Base-by-base conservation (phyloP, 2,329 filamentous ascomycete species). In the Fusarium kyushuense region DNA sequence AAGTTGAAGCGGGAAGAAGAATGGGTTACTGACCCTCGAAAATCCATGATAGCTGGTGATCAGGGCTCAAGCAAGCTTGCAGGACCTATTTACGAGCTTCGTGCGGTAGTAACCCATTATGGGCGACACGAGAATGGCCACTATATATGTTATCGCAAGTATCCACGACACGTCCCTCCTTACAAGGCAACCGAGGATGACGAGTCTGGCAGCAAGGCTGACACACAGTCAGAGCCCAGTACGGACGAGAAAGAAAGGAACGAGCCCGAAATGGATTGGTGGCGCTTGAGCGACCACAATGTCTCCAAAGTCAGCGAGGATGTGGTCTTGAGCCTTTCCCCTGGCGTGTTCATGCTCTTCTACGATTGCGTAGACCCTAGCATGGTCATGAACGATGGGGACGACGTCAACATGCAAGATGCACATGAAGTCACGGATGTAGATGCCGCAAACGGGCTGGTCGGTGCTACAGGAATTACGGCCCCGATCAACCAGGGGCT, bases 81-180 rank as follows among this genome's bases (percentile, higher is more conserved):
- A 0, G 87, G 88, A 4, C 84, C 84, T 29, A 82, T 90, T 2
- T 98, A 97, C 76, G 88, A 92, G 74, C 83, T 98, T 17, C 88
- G 91, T 54, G 93, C 94, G 30, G 92, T 95, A 0, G 87, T 98
- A 12, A 96, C 93, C 1, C 96, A 98, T 76, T 92, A 92, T 65
- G 96, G 96, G 6, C 86, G 92, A 32, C 96, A 98, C 77, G 94
- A 97, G 65, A 97, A 97, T 72, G 96, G 96, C 0, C 96, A 99
- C 79, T 98, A 99, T 72, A 89, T 97, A 38, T 97, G 93, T 76
- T 97, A 96, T 78, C 87, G 93, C 52, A 92, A 91, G 73, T 90
- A 93, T 73, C 84, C 87, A 17, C 74, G 75, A 12, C 60, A 67
- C 32, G 70, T 40, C 16, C 52, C 61, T 8, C 59, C 67, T 11